Evolutionary conservation across 1,284 basidiomycete genomes (phyloP).

Genomic region (Apiotrichum gracile): DNA sequence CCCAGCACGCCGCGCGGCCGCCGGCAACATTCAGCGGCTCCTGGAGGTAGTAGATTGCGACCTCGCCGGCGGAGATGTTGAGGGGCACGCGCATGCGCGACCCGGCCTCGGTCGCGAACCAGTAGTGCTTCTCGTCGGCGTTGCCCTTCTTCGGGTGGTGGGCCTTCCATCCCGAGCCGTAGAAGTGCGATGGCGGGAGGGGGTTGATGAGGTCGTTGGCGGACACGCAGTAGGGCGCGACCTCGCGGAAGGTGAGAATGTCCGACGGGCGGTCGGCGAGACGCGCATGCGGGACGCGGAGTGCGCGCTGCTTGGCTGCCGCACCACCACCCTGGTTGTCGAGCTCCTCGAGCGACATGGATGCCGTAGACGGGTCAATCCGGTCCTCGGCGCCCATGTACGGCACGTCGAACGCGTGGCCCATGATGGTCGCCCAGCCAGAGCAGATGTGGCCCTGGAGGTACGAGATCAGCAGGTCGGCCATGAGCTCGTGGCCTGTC

Average conservation of each 20-base stretch:
- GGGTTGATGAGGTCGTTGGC: constrained; percentile 95
- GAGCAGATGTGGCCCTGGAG: constrained; percentile 79
- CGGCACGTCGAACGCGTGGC: constrained; percentile 58
- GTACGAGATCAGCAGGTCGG: constrained; percentile 79
- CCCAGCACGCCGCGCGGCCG: constrained; percentile 52
- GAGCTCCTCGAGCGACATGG: constrained; percentile 12
- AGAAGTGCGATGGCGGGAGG: constrained; percentile 78
- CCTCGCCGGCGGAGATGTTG: constrained; percentile 50
- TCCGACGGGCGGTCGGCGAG: constrained; percentile 65
- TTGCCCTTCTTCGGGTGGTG: constrained; percentile 58
- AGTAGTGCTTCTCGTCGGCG: constrained; percentile 65
- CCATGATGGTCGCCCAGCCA: constrained; percentile 71
- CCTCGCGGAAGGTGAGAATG: constrained; percentile 64
- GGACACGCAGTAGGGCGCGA: constrained; percentile 78
- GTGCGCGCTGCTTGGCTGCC: constrained; percentile 42
- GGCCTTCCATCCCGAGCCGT: constrained; percentile 79
- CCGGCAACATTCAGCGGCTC: constrained; percentile 46
- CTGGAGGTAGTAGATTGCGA: constrained; percentile 52
- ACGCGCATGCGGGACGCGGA: constrained; percentile 61
- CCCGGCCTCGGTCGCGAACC: constrained; percentile 62
- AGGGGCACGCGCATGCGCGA: constrained; percentile 63
- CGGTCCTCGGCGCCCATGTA: constrained; percentile 39
- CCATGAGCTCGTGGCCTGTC: constrained; percentile 71
- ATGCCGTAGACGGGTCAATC: not conserved
- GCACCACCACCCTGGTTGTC: constrained; percentile 10